Percentiles rank a stretch among this genome's conserved stretches.
phyloP scores from a whole-genome alignment of 169 alveolate genomes.

The Plasmodium vinckei region DNA sequence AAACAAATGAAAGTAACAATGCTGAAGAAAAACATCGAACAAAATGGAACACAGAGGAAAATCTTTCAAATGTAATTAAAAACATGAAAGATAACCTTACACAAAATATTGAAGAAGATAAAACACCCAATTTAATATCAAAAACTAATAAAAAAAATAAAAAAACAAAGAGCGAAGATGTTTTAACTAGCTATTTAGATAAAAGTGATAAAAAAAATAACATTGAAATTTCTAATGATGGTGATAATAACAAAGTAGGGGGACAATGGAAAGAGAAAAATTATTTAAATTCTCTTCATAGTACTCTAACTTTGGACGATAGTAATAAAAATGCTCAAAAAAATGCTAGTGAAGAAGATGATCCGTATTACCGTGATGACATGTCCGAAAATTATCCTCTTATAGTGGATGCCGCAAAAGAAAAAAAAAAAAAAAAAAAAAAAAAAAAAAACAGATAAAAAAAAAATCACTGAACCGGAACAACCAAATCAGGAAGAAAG shows the following conservation, averaged over 20 bases:
- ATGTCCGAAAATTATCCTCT: constrained; percentile 52
- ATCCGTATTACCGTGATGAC: constrained; percentile 30
- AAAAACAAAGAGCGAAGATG: constrained; percentile 48
- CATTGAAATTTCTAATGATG: background rate
- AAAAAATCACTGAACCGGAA: constrained; percentile 18
- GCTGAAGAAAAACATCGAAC: constrained; percentile 9
- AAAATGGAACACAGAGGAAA: constrained; percentile 46
- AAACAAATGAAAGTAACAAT: constrained; percentile 23
- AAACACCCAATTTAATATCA: background rate
- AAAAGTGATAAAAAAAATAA: background rate
- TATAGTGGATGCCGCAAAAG: constrained; percentile 28
- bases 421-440: constrained; percentile 54
- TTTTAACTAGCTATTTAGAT: background rate
- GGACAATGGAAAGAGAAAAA: constrained; percentile 16
- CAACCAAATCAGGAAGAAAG: constrained; percentile 6
- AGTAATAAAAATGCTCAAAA: background rate
- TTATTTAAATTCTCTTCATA: constrained; percentile 20
- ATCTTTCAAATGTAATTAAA: constrained; percentile 19
- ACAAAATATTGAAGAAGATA: constrained; percentile 8
- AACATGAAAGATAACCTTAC: background rate
- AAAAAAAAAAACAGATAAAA: constrained; percentile 30
- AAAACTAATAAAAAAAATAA: constrained; percentile 23
- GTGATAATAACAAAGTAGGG: no score
- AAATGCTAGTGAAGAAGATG: constrained; percentile 9
- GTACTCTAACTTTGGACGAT: background rate